Base-by-base conservation (phyloP, 2,329 filamentous ascomycete species). In the Sphaerostilbella broomeana region DNA sequence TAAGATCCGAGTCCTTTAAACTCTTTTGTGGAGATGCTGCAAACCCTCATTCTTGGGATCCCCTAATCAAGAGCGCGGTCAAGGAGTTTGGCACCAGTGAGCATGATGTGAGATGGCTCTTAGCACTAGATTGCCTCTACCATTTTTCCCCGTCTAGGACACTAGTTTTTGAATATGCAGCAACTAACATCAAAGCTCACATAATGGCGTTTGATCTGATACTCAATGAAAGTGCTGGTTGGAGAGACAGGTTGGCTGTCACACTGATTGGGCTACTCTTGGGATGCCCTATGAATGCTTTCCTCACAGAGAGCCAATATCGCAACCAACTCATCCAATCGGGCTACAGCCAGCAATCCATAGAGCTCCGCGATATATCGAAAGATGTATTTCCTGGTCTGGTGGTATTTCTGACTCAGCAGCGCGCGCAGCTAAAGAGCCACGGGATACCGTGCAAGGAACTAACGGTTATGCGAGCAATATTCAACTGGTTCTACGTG, bases 191-290 rank as follows among this genome's bases (percentile, higher is more conserved):
- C 1, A 48, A 60, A 4, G 72, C 73, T 1, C 66, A 69, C 1
- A 54, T 73, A 36, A 73, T 76, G 67, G 72, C 68, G 0, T 78
- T 77, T 43, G 75, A 79, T 42, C 59, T 78, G 1, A 49, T 76
- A 3, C 57, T 67, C 25, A 58, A 58, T 40, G 51, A 57, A 4
- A 37, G 45, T 6, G 59, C 63, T 2, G 52, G 56, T 2, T 15
- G 22, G 1, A 18, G 36, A 20, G 49, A 66, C 18, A 55, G 40
- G 0, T 35, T 68, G 5, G 35, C 62, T 4, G 56, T 73, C 2
- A 56, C 63, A 1, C 11, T 67, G 0, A 44, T 77, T 3, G 70
- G 70, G 3, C 50, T 65, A 16, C 47, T 72, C 12, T 66, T 72
- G 49, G 63, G 65, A 1, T 70, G 68, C 21, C 75, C 75, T 0